Evolutionary conservation across 495 filamentous ascomycete species (phyloP).

Genomic region (Aspergillus cristatus): DNA sequence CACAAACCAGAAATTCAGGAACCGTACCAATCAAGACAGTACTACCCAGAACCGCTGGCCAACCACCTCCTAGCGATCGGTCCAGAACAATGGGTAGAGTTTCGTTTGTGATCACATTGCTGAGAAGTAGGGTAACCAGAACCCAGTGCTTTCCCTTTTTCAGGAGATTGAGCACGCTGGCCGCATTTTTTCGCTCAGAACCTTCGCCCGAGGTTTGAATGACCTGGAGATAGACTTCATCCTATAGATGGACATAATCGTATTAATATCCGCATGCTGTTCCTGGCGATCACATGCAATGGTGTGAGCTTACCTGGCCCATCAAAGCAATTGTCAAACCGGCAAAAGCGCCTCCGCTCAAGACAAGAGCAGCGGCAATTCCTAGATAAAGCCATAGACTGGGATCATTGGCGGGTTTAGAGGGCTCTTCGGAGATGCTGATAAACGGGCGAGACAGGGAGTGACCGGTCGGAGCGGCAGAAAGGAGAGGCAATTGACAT

Average conservation of each 20-base stretch:
- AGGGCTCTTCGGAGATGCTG: slow-evolving; percentile 14
- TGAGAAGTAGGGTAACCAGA: slow-evolving; percentile 85
- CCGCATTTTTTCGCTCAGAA: slow-evolving; percentile 71
- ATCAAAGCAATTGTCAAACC: slow-evolving; percentile 86
- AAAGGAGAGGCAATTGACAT: slow-evolving; percentile 33
- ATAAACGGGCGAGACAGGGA: slow-evolving; percentile 6
- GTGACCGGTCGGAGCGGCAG: slow-evolving; percentile 31
- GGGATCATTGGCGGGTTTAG: slow-evolving; percentile 41
- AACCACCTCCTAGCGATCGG: slow-evolving; percentile 85
- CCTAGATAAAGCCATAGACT: slow-evolving; percentile 63
- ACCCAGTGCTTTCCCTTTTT: slow-evolving; percentile 97
- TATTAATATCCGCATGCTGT: no score
- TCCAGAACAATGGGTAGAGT: slow-evolving; percentile 93
- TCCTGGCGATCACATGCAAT: no score
- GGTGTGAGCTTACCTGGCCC: slow-evolving; percentile 31
- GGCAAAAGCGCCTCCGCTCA: slow-evolving; percentile 89
- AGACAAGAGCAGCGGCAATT: slow-evolving; percentile 62
- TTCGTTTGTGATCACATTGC: slow-evolving; percentile 98
- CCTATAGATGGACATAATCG: slow-evolving; percentile 36
- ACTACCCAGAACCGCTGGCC: slow-evolving; percentile 86
- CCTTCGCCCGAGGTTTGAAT: slow-evolving; percentile 78
- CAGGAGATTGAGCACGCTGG: slow-evolving; percentile 67
- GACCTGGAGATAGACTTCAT: slow-evolving; percentile 95
- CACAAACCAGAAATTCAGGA: neutral
- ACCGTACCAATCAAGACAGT: slow-evolving; percentile 82